A percentile compares a stretch with the other conserved stretches of the same genome.
Conservation (phyloP, 768 basidiomycete species). For the Ephemerocybe angulata region DNA sequence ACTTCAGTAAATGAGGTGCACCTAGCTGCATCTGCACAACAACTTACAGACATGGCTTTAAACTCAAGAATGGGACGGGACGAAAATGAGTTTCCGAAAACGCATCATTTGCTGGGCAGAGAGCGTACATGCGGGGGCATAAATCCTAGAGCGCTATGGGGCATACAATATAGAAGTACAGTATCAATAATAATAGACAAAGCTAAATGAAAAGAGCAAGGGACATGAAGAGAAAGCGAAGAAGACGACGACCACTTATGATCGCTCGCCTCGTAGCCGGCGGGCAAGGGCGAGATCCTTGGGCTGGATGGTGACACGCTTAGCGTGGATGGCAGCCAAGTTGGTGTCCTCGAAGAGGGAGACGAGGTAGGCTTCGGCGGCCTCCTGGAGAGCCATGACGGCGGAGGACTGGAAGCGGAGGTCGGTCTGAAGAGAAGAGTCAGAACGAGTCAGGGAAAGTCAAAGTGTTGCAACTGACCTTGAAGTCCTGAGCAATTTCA, state of each 20-base stretch:
- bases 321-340: conserved; percentile 82
- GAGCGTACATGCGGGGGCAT: conserved; percentile 1
- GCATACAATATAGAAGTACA: conserved; percentile 11
- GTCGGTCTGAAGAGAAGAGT: conserved; percentile 47
- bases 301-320: conserved; percentile 82
- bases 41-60: background rate
- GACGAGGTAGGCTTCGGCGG: conserved; percentile 78
- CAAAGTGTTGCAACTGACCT: conserved; percentile 38
- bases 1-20: no score
- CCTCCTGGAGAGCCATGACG: conserved; percentile 84
- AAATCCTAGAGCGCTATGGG: conserved; percentile 5
- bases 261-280: conserved; percentile 75
- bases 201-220: background rate
- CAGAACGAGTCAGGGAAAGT: conserved; percentile 3
- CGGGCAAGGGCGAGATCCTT: conserved; percentile 83
- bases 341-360: conserved; percentile 80
- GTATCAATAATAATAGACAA: conserved; percentile 4
- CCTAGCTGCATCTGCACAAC: background rate
- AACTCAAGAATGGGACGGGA: background rate
- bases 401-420: conserved; percentile 90
- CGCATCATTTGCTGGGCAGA: conserved; percentile 2
- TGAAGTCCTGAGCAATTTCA: conserved; percentile 96
- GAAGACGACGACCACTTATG: conserved; percentile 32
- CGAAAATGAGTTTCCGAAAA: background rate
- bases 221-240: background rate